Evolutionary conservation across 139 green algal species (phyloP), one percentile per base, ranked within the genome.

Genomic region (Desmodesmus armatus): DNA sequence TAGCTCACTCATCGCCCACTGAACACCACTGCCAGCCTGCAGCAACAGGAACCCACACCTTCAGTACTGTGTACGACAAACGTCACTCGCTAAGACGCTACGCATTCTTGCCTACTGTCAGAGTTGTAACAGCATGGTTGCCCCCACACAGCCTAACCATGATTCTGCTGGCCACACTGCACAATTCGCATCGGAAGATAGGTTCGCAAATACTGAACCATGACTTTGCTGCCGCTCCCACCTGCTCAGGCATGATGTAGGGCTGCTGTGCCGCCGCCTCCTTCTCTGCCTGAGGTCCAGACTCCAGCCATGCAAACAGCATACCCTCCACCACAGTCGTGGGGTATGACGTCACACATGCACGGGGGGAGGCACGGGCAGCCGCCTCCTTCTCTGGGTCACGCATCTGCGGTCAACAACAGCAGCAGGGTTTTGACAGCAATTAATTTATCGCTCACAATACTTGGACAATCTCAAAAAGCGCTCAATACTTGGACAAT

Each of bases 261-360:
- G 63, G 78, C 37, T 39, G 39, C 0, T 40, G 49, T 35, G 78
- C 78, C 63, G 78, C 78, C 65, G 78, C 62, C 40, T 84, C 78
- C 11, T 49, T 51, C 44, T 84, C 78, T 76, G 78, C 78, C 31
- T 70, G 27, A 15, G 83, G 83, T 5, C 72, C 62, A 35, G 72
- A 11, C 53, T 90, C 87, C 29, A 90, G 70, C 87, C 87, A 90
- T 0, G 67, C 87, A 37, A 72, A 88, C 44, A 90, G 77, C 69
- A 88, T 5, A 11, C 77, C 82, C 19, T 75, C 82, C 2, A 41
- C 55, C 37, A 77, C 77, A 0, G 44, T 78, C 23, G 60, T 81
- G 47, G 87, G 87, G 87, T 67, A 90, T 33, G 87, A 84, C 0
- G 70, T 35, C 31, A 84, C 82, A 66, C 87, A 88, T 3, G 82